phyloP scores from a whole-genome alignment of 345 rosid genomes.

The Eucalyptus lansdowneana region DNA sequence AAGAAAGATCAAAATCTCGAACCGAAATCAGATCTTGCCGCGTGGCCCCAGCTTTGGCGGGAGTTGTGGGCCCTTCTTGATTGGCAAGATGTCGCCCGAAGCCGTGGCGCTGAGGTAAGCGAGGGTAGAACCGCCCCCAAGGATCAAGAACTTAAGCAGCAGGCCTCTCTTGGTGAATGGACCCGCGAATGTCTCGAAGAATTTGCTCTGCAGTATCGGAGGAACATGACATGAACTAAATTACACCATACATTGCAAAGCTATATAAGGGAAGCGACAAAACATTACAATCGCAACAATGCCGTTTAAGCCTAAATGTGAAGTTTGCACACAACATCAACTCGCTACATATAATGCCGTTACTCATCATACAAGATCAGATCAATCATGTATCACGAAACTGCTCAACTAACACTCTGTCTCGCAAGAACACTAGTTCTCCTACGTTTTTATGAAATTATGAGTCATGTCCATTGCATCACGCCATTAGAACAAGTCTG shows the following conservation, averaged over 20 bases:
- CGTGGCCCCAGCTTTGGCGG: constrained; percentile 92
- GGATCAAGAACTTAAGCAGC: constrained; percentile 83
- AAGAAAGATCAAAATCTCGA: background rate
- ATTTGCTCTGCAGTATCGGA: constrained; percentile 65
- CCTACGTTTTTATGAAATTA: background rate
- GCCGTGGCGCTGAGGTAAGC: constrained; percentile 64
- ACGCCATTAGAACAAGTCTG: background rate
- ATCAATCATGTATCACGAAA: background rate
- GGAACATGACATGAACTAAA: background rate
- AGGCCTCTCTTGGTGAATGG: constrained; percentile 97
- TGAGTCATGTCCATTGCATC: background rate
- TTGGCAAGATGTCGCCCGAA: constrained; percentile 66
- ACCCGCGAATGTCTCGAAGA: constrained; percentile 87
- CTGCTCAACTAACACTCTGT: background rate
- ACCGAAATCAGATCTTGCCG: constrained; percentile 62
- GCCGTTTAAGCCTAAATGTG: background rate
- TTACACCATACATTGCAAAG: background rate
- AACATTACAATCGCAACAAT: background rate
- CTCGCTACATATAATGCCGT: background rate
- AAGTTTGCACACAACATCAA: background rate
- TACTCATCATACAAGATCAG: background rate
- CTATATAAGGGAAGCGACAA: background rate
- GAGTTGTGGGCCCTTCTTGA: constrained; percentile 90
- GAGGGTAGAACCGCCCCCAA: constrained; percentile 73
- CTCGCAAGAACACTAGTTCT: background rate